Percentiles rank a stretch among this genome's conserved stretches.
These are phyloP conservation scores for Chenopodium berlandieri DNA, from an alignment of 148 eudicot genomes.

Conservation along the genomic window DNA sequence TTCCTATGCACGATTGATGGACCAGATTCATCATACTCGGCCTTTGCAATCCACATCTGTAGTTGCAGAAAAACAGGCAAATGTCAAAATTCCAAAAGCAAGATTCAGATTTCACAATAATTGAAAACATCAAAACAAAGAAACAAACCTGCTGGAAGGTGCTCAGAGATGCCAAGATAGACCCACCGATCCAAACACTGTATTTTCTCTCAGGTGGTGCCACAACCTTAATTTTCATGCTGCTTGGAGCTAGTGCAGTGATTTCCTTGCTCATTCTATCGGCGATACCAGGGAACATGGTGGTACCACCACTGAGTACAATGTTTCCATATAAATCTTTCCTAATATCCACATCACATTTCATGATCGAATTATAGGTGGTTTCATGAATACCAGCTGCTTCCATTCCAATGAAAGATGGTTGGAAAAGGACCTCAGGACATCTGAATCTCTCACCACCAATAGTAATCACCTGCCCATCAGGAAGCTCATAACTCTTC, in stretches of 20 bases:
- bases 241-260: constrained; percentile 76
- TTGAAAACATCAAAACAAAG: background rate
- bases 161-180: constrained; percentile 82
- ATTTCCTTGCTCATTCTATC: constrained; percentile 87
- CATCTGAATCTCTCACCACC: constrained; percentile 81
- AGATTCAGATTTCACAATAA: background rate
- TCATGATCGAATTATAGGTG: constrained; percentile 79
- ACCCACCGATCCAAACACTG: constrained; percentile 89
- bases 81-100: background rate
- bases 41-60: constrained; percentile 71
- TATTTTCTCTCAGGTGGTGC: constrained; percentile 86
- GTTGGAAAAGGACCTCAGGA: constrained; percentile 82
- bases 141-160: constrained; percentile 72
- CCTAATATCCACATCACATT: constrained; percentile 82
- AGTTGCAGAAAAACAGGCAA: constrained; percentile 7
- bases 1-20: constrained; percentile 59
- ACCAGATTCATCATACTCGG: constrained; percentile 62
- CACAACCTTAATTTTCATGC: constrained; percentile 85
- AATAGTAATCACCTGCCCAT: constrained; percentile 81
- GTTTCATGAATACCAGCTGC: constrained; percentile 80
- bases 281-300: constrained; percentile 80
- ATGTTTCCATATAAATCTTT: constrained; percentile 77
- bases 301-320: constrained; percentile 78
- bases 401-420: constrained; percentile 74
- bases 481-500: constrained; percentile 75